Percentiles rank a stretch among this genome's conserved stretches.
Evolutionary conservation across 1,284 basidiomycete genomes (phyloP).

Genomic region (Mycena citricolor): DNA sequence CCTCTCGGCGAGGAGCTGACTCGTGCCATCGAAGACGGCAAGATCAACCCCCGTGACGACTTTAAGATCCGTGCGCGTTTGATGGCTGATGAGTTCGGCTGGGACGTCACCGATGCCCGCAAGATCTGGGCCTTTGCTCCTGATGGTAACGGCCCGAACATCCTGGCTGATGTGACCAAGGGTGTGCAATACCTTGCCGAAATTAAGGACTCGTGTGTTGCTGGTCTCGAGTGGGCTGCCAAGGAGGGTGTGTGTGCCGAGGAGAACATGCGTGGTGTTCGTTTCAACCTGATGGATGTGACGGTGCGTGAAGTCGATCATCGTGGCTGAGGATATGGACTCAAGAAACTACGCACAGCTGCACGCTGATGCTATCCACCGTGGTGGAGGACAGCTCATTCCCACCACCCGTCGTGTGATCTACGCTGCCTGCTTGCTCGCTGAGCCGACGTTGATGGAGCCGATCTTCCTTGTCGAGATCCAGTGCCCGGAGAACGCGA

Average conservation of each 20-base stretch:
- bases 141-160: constrained; percentile 95
- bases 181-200: constrained; percentile 98
- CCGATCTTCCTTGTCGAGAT: constrained; percentile 95
- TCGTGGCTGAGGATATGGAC: too few relatives aligned
- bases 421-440: constrained; percentile 94
- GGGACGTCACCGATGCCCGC: constrained; percentile 99
- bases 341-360: too few relatives aligned
- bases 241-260: constrained; percentile 97
- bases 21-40: constrained; percentile 89
- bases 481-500: constrained; percentile 87
- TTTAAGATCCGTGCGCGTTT: constrained; percentile 95
- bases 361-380: constrained; percentile 98
- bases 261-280: constrained; percentile 98
- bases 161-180: constrained; percentile 98
- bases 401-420: constrained; percentile 94
- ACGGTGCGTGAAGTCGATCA: constrained; percentile 64
- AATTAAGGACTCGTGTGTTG: constrained; percentile 99
- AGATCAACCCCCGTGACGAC: constrained; percentile 91
- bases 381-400: constrained; percentile 98
- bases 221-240: constrained; percentile 99
- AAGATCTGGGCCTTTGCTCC: constrained; percentile 99
- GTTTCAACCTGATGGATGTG: constrained; percentile 96
- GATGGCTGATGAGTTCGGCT: constrained; percentile 95
- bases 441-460: constrained; percentile 92
- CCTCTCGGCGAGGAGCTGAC: constrained; percentile 95